Evolutionary conservation across 169 alveolate genomes (phyloP).

Genomic region (Plasmodium falciparum): DNA sequence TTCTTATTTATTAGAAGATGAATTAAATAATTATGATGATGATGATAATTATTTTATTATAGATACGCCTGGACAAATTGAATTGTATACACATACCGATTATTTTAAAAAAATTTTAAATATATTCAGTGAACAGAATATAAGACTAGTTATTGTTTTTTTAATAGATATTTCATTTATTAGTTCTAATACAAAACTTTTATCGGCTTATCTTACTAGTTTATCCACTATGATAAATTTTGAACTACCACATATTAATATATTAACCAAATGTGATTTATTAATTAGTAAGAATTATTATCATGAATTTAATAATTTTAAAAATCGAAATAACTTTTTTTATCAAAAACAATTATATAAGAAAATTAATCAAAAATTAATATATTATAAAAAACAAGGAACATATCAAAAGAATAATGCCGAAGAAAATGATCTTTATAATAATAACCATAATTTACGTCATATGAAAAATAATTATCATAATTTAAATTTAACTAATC

Average conservation of each 20-base stretch:
- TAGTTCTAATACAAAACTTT: conserved; percentile 94
- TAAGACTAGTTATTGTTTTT: conserved; percentile 93
- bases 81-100: conserved; percentile 96
- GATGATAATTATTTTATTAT: conserved; percentile 95
- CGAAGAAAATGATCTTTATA: neutral
- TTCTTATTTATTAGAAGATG: conserved; percentile 95
- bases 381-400: neutral
- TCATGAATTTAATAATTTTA: conserved; percentile 75
- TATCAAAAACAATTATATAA: conserved; percentile 64
- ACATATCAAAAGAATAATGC: neutral
- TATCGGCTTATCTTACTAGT: conserved; percentile 95
- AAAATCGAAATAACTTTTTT: conserved; percentile 68
- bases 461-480: neutral
- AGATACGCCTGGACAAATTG: conserved; percentile 99
- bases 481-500: neutral
- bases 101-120: conserved; percentile 92
- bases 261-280: conserved; percentile 97
- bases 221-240: conserved; percentile 96
- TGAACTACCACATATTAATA: conserved; percentile 95
- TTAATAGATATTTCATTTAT: conserved; percentile 95
- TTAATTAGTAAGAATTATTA: conserved; percentile 74
- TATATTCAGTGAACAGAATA: conserved; percentile 90
- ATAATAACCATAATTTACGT: neutral
- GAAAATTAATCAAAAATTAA: conserved; percentile 45
- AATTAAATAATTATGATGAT: conserved; percentile 92